These are phyloP conservation scores for Puccinia sorghi DNA, from an alignment of 1,284 basidiomycete genomes.

Conservation along the genomic window DNA sequence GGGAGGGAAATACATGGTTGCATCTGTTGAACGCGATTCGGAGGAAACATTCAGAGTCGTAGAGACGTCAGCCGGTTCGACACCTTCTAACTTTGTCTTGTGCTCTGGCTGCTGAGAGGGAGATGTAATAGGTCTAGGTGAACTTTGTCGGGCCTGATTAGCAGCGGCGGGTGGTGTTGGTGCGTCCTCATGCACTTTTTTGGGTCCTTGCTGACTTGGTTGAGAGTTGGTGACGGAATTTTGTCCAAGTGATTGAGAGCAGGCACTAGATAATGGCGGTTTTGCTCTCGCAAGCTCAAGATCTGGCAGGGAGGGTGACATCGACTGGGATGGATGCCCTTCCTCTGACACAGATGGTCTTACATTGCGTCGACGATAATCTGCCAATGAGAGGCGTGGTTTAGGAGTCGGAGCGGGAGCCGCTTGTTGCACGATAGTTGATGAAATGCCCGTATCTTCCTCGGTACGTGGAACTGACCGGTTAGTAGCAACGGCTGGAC, in stretches of 20 bases:
- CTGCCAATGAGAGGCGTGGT: slow-evolving; percentile 37
- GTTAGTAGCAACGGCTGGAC: not conserved
- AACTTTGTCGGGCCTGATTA: not conserved
- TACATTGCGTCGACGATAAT: slow-evolving; percentile 30
- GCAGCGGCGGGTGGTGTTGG: not conserved
- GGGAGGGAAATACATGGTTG: slow-evolving; percentile 45
- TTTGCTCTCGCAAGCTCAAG: slow-evolving; percentile 6
- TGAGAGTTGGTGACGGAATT: not conserved
- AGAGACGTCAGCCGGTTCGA: not conserved
- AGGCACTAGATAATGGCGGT: not conserved
- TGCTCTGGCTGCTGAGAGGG: not conserved
- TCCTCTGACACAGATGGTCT: slow-evolving; percentile 25
- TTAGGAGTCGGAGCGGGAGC: not conserved
- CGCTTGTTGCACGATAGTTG: not conserved
- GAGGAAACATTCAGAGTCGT: not conserved
- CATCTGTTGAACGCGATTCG: not conserved
- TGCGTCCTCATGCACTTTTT: not conserved
- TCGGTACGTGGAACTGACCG: not conserved
- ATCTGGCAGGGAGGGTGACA: slow-evolving; percentile 2
- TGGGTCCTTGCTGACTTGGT: not conserved
- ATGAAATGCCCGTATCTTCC: not conserved
- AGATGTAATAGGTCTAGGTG: not conserved
- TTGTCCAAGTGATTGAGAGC: not conserved
- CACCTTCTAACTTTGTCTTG: not conserved
- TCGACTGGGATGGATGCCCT: slow-evolving; percentile 24